Evolutionary conservation across 106 monocot species (phyloP).

Genomic region (Allium fistulosum): DNA sequence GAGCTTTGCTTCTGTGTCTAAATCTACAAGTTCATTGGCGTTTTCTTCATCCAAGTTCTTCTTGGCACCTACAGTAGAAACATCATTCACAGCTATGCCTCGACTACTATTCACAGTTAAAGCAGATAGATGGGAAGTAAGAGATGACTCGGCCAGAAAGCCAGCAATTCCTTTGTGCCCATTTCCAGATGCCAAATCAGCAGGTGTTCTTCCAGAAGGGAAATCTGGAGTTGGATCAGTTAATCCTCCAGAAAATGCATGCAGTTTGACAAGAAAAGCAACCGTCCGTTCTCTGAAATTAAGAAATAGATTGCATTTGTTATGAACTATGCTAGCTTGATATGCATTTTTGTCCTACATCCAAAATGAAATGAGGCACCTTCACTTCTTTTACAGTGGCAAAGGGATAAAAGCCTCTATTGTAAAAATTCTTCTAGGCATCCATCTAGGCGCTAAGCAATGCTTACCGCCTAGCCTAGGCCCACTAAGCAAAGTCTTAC

Average conservation of each 20-base stretch:
- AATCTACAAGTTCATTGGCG: constrained; percentile 4
- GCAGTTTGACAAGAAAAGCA: constrained; percentile 22
- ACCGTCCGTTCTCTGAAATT: constrained; percentile 46
- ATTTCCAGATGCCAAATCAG: constrained; percentile 54
- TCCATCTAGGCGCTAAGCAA: no score
- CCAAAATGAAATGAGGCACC: no score
- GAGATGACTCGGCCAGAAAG: constrained; percentile 43
- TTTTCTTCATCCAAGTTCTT: constrained; percentile 18
- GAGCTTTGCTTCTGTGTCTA: constrained; percentile 9
- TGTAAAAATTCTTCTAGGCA: no score
- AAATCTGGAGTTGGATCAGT: constrained; percentile 53
- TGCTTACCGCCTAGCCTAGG: no score
- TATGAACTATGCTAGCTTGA: no score
- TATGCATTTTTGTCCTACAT: no score
- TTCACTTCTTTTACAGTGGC: no score
- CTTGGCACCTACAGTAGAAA: constrained; percentile 14
- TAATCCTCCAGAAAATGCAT: constrained; percentile 32
- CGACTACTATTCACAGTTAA: constrained; percentile 30
- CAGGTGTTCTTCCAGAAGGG: constrained; percentile 51
- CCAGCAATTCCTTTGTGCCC: constrained; percentile 65
- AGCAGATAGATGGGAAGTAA: constrained; percentile 40
- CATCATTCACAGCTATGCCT: constrained; percentile 13
- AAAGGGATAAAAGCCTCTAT: no score
- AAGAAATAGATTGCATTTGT: neutral
- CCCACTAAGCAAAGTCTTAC: no score